Conservation (phyloP, 139 green algal genomes). For the Auxenochlorella pyrenoidosa region DNA sequence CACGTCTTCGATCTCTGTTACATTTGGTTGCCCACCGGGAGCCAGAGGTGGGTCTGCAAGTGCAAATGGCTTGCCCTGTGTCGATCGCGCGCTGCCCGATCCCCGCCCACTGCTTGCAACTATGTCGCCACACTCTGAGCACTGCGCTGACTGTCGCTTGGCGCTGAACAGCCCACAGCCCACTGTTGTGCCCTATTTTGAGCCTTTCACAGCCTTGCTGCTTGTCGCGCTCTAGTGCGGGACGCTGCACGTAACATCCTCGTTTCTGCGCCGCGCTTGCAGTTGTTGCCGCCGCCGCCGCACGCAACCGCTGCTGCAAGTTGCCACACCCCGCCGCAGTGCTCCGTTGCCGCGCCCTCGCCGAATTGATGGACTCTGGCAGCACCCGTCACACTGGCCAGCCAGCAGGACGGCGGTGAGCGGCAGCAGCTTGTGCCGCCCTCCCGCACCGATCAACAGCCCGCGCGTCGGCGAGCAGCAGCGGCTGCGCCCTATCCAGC, state of each 20-base stretch:
- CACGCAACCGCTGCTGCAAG: neutral
- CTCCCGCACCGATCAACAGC: conserved; percentile 20
- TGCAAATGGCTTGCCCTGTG: no score
- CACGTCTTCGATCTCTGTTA: no score
- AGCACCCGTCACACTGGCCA: conserved; percentile 21
- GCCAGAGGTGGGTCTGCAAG: no score
- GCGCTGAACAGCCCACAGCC: no score
- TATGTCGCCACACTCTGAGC: no score
- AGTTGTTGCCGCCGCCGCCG: neutral
- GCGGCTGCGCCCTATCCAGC: neutral
- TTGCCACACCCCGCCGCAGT: neutral
- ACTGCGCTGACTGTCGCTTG: no score
- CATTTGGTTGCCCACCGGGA: no score
- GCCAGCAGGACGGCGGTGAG: conserved; percentile 24
- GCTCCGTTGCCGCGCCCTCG: neutral
- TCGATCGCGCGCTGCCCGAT: no score
- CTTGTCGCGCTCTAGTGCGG: no score
- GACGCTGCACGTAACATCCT: neutral
- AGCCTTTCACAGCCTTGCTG: no score
- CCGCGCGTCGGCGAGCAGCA: conserved; percentile 1
- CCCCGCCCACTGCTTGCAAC: no score
- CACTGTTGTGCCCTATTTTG: no score
- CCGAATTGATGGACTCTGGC: neutral
- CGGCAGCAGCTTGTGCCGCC: conserved; percentile 32
- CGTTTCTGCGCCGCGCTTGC: neutral